Evolutionary conservation across 352 stramenopile genomes (phyloP).

Genomic region (Globisporangium echinulatum): DNA sequence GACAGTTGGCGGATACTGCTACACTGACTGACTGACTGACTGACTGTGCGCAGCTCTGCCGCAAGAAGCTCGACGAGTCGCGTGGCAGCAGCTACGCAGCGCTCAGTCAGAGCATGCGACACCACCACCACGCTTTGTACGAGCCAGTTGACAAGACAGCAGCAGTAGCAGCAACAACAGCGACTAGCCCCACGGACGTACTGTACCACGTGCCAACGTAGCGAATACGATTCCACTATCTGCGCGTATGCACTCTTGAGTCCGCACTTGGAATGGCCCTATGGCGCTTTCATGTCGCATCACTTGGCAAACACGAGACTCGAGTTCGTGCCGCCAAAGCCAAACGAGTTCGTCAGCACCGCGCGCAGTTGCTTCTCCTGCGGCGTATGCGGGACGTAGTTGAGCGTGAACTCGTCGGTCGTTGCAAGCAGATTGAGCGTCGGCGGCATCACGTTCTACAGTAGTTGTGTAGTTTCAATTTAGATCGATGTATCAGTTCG

Average conservation of each 20-base stretch:
- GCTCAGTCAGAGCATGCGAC: background rate
- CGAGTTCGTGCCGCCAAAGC: conserved; percentile 96
- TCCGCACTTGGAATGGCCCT: too few relatives aligned
- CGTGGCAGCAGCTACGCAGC: conserved; percentile 23
- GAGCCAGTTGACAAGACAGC: conserved; percentile 18
- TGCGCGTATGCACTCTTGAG: too few relatives aligned
- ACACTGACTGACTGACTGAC: background rate
- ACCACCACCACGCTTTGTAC: conserved; percentile 15
- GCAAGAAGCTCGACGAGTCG: conserved; percentile 59
- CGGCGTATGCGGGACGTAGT: conserved; percentile 67
- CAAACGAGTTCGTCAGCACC: conserved; percentile 95
- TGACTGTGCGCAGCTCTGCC: conserved; percentile 22
- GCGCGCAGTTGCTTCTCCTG: conserved; percentile 70
- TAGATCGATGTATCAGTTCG: background rate
- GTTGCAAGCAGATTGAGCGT: conserved; percentile 91
- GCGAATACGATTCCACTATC: background rate
- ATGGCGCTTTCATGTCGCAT: too few relatives aligned
- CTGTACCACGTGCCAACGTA: conserved; percentile 28
- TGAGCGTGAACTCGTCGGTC: conserved; percentile 76
- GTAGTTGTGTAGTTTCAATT: background rate
- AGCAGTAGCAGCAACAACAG: background rate
- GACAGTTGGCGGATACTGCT: too few relatives aligned
- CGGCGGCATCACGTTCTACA: conserved; percentile 85
- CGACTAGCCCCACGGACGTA: conserved; percentile 2
- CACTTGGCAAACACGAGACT: conserved; percentile 75